Evolutionary conservation across 306 rosid genomes (phyloP).

Genomic region (Vicia sativa): DNA sequence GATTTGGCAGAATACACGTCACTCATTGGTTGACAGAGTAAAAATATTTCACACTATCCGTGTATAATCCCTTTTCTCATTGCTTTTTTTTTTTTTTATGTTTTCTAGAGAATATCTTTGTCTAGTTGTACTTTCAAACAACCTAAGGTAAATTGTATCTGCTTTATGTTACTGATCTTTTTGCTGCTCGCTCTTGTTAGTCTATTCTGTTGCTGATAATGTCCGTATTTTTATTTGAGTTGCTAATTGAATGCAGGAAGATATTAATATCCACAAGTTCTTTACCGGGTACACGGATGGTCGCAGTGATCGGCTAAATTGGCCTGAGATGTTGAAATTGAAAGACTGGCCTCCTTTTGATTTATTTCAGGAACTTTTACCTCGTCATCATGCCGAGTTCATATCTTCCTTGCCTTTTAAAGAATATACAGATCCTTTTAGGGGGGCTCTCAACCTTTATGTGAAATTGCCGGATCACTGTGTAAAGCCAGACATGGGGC

Average conservation of each 20-base stretch:
- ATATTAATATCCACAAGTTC: conserved; percentile 80
- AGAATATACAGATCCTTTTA: conserved; percentile 74
- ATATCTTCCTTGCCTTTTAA: conserved; percentile 70
- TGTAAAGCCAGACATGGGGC: conserved; percentile 87
- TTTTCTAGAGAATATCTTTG: neutral
- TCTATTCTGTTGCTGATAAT: neutral
- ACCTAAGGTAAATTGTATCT: neutral
- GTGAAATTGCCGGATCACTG: conserved; percentile 37
- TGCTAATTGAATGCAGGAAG: conserved; percentile 56
- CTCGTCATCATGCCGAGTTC: conserved; percentile 83
- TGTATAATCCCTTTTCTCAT: too few species aligned
- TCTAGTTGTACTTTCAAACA: neutral
- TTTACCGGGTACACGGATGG: conserved; percentile 70
- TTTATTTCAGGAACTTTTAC: conserved; percentile 70
- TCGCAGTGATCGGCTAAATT: conserved; percentile 34
- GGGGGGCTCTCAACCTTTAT: conserved; percentile 63
- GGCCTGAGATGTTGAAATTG: conserved; percentile 87
- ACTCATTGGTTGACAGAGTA: too few species aligned
- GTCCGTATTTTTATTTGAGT: conserved; percentile 18
- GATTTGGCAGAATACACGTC: too few species aligned
- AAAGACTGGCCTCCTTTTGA: conserved; percentile 89
- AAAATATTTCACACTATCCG: too few species aligned
- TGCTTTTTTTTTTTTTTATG: neutral
- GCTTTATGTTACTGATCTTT: conserved; percentile 10
- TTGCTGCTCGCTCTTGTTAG: neutral